Evolutionary conservation across 495 filamentous ascomycete species (phyloP).

Genomic region (Neurospora sp.): DNA sequence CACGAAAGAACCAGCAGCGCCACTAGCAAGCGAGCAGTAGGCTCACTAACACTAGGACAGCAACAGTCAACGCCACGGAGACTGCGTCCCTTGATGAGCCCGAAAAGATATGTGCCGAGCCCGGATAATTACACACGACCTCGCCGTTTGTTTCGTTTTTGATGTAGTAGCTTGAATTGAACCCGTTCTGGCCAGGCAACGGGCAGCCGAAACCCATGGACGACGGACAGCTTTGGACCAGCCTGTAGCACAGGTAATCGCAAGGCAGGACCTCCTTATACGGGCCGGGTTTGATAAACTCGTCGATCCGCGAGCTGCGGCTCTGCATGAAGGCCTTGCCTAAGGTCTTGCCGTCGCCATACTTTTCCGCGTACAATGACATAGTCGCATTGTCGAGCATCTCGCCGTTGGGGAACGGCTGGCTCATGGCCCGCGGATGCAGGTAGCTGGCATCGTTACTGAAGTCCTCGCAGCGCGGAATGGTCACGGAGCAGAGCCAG

Average conservation of each 20-base stretch:
- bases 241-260: conserved; percentile 67
- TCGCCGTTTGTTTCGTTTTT: conserved; percentile 12
- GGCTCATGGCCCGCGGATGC: conserved; percentile 55
- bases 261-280: conserved; percentile 92
- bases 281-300: conserved; percentile 63
- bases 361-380: conserved; percentile 20
- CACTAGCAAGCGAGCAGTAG: not conserved
- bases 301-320: conserved; percentile 64
- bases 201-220: conserved; percentile 72
- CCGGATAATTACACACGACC: conserved; percentile 38
- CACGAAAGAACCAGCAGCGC: not conserved
- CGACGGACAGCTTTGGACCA: conserved; percentile 80
- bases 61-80: conserved; percentile 9
- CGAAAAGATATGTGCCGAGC: conserved; percentile 29
- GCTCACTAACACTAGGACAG: conserved; percentile 6
- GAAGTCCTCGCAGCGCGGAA: conserved; percentile 85
- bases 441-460: conserved; percentile 45
- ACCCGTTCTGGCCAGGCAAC: conserved; percentile 32
- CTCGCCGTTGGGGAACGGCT: conserved; percentile 64
- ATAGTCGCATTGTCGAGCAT: conserved; percentile 24
- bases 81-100: conserved; percentile 6
- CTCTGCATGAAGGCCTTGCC: conserved; percentile 38
- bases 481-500: conserved; percentile 90
- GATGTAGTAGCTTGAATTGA: conserved; percentile 57
- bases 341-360: not conserved